Base-by-base conservation (phyloP, 2,329 filamentous ascomycete genomes). In the Zymoseptoria tritici region DNA sequence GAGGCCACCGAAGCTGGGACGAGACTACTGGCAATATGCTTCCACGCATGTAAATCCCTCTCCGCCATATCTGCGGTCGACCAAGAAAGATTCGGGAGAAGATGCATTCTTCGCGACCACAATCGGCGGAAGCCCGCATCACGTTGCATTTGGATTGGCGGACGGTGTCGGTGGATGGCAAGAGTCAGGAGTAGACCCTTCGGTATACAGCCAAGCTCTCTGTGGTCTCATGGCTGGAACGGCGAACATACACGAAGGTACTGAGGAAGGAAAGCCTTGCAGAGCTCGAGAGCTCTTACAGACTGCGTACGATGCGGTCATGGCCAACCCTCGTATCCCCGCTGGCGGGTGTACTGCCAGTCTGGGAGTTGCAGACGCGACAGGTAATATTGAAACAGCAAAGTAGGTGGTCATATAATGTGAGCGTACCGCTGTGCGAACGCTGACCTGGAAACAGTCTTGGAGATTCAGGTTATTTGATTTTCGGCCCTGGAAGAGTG, bases 141-240 rank as follows among this genome's bases (percentile, higher is more conserved):
- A 85, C 49, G 83, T 96, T 9, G 90, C 92, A 0, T 87, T 99
- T 67, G 94, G 91, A 19, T 84, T 99, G 22, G 91, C 92, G 57
- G 94, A 99, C 73, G 94, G 94, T 9, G 94, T 99, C 0, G 94
- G 94, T 54, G 94, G 94, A 42, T 99, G 94, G 92, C 85, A 88
- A 64, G 90, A 96, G 68, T 93, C 89, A 49, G 91, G 91, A 52
- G 87, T 99, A 56, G 92, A 99, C 71, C 92, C 94, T 8, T 91
- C 91, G 26, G 90, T 97, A 75, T 97, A 97, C 75, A 94, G 93
- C 3, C 93, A 97, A 73, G 90, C 89, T 49, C 80, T 99, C 61
- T 97, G 94, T 79, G 87, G 91, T 68, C 89, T 96, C 75, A 97
- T 97, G 91, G 90, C 91, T 2, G 71, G 70, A 8, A 66, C 70